Conservation (phyloP, 345 rosid species). For the Alliaria petiolata region DNA sequence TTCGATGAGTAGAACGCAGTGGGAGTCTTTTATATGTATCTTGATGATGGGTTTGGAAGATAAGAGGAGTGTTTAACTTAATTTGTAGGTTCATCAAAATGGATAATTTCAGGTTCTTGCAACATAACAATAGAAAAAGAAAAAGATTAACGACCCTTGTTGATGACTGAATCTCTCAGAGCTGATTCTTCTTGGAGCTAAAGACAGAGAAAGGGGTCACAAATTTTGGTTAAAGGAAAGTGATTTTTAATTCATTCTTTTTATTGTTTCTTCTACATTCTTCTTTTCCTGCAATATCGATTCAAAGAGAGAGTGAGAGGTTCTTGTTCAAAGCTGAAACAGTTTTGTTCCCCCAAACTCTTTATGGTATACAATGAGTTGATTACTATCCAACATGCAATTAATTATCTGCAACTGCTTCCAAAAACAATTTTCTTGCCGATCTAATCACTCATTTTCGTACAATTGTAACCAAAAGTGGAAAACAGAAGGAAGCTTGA, state of each 20-base stretch:
- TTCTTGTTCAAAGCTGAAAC: slow-evolving; percentile 6
- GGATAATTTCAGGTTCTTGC: background rate
- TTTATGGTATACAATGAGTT: slow-evolving; percentile 1
- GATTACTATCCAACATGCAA: background rate
- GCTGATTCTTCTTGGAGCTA: slow-evolving; percentile 9
- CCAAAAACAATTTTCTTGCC: too few relatives aligned
- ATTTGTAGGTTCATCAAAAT: slow-evolving; percentile 16
- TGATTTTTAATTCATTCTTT: slow-evolving; percentile 28
- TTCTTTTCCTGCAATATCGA: too few relatives aligned
- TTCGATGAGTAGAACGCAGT: slow-evolving; percentile 85
- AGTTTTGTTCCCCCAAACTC: background rate
- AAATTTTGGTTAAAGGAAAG: background rate
- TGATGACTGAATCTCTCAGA: slow-evolving; percentile 3
- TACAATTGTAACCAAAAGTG: too few relatives aligned
- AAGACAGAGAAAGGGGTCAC: slow-evolving; percentile 5
- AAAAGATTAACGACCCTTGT: slow-evolving; percentile 18
- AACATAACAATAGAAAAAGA: slow-evolving; percentile 1
- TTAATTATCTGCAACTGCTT: too few relatives aligned
- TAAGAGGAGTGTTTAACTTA: slow-evolving; percentile 73
- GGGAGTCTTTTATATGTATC: slow-evolving; percentile 91
- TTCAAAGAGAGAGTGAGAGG: background rate
- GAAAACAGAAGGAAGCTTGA: too few relatives aligned
- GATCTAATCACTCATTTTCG: background rate
- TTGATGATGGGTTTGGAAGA: slow-evolving; percentile 80
- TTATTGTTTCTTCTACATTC: slow-evolving; percentile 11